Base-by-base conservation (phyloP, 78 protist species). In the Tieghemostelium lacteum region DNA sequence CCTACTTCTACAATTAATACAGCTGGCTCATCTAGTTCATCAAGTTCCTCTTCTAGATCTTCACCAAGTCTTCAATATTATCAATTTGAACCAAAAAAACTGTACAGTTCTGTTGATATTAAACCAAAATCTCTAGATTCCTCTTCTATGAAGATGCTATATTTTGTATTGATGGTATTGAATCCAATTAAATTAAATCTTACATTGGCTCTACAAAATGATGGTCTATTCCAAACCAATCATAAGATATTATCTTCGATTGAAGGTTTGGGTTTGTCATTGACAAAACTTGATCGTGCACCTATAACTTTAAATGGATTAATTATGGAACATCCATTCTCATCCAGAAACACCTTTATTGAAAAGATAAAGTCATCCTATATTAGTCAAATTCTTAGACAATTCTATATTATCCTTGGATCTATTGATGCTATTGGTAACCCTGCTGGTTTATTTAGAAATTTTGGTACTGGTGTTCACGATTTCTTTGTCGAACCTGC, bases 381-480 rank as follows among this genome's bases (percentile, higher is more conserved):
- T 52, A 60, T 61, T 16, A 34, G 29, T 19, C 94, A 88, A 65
- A 89, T 55, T 17, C 50, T 87, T 3, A 14, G 45, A 8, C 93
- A 93, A 58, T 62, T 86, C 29, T 93, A 93, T 69, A 93, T 80
- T 37, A 55, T 96, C 24, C 65, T 96, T 4, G 97, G 97, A 28
- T 93, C 97, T 0, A 76, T 87, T 16, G 96, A 94, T 62, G 36
- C 94, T 28, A 75, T 96, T 22, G 97, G 97, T 40, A 96, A 96
- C 37, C 97, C 97, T 16, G 95, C 85, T 28, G 92, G 93, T 60
- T 45, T 95, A 28, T 57, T 95, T 45, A 45, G 87, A 62, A 94
- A 85, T 61, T 86, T 94, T 50, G 94, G 94, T 74, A 94, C 93
- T 42, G 96, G 96, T 70, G 86, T 94, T 36, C 55, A 64, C 45